Conservation (phyloP, 1,139 yeast genomes). For the Diutina rugosa region DNA sequence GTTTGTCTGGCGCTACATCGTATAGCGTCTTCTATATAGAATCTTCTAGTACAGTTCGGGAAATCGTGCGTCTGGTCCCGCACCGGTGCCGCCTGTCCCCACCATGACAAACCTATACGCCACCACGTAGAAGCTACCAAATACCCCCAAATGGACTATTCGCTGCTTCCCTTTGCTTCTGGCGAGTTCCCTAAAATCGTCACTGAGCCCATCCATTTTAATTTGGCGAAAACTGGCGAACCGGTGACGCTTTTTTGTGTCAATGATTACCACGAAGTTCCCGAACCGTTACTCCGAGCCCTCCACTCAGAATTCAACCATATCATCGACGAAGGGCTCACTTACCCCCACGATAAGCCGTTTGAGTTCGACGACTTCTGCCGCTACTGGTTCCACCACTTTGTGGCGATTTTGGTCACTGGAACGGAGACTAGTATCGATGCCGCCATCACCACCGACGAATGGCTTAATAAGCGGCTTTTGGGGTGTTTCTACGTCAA, state of each 20-base stretch:
- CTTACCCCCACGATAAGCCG: conserved; percentile 29
- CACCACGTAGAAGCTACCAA: no score
- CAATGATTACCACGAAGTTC: conserved; percentile 18
- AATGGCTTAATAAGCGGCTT: conserved; percentile 30
- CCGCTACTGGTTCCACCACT: conserved; percentile 30
- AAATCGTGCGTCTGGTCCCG: no score
- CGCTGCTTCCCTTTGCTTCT: conserved; percentile 21
- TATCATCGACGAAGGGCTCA: conserved; percentile 36
- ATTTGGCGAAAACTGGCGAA: conserved; percentile 15
- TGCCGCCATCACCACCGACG: conserved; percentile 6
- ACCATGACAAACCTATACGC: no score
- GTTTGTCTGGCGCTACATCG: conserved; percentile 1
- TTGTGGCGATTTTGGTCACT: conserved; percentile 30
- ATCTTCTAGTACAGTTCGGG: no score
- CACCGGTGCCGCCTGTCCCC: no score
- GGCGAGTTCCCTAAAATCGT: conserved; percentile 14
- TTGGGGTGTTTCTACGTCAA: conserved; percentile 65
- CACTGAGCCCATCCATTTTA: conserved; percentile 14
- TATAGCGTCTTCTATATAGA: neutral
- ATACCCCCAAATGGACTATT: neutral
- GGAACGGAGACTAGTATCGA: conserved; percentile 15
- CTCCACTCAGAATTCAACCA: conserved; percentile 27
- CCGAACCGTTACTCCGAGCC: conserved; percentile 18
- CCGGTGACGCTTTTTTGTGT: conserved; percentile 23
- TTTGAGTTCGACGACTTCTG: conserved; percentile 20